Evolutionary conservation across 257 asterid genomes (phyloP).

Genomic region (Sherardia arvensis): DNA sequence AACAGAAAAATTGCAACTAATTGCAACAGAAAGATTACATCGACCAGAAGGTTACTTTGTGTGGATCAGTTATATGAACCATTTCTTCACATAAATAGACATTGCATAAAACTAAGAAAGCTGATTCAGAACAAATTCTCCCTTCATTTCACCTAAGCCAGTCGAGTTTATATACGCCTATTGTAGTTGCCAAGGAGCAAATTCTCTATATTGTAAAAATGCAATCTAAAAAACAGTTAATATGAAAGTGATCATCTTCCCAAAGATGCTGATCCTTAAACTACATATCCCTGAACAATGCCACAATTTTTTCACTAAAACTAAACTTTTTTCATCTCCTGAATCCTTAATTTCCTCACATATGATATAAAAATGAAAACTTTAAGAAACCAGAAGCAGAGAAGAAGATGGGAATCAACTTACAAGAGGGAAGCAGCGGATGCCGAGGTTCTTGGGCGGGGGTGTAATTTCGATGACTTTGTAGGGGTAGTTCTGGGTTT

Average conservation of each 20-base stretch:
- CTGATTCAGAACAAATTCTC: background rate
- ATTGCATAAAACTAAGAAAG: too few relatives aligned
- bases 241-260: too few relatives aligned
- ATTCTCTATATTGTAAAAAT: too few relatives aligned
- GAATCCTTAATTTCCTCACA: conserved; percentile 4
- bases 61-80: too few relatives aligned
- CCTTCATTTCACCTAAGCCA: background rate
- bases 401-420: conserved; percentile 14
- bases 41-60: too few relatives aligned
- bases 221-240: too few relatives aligned
- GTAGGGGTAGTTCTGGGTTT: conserved; percentile 49
- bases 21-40: too few relatives aligned
- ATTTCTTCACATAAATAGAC: too few relatives aligned
- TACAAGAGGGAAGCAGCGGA: conserved; percentile 73
- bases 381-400: background rate
- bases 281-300: background rate
- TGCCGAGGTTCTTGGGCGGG: conserved; percentile 86
- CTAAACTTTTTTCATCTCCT: background rate
- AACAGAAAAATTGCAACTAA: background rate
- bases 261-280: too few relatives aligned
- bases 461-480: conserved; percentile 78
- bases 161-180: background rate
- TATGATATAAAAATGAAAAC: background rate
- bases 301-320: background rate
- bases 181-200: too few relatives aligned